Base-by-base conservation (phyloP, 495 filamentous ascomycete genomes). In the Collariella sp. region DNA sequence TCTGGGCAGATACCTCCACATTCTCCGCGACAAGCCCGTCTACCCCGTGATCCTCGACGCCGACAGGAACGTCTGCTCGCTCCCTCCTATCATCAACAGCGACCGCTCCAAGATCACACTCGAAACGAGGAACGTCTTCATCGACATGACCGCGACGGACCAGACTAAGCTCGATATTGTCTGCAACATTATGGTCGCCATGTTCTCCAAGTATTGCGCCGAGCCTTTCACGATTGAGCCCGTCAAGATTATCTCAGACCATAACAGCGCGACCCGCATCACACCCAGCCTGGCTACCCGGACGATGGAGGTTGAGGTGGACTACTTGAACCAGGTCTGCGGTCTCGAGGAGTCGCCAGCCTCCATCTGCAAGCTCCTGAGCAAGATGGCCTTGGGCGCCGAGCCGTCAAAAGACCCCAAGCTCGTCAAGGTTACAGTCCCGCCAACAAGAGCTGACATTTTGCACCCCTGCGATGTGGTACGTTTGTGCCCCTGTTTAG, bases 31-130 rank as follows among this genome's bases (percentile, higher is more conserved):
- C 67, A 89, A 87, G 50, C 88, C 91, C 15, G 85, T 96, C 29
- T 99, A 97, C 68, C 93, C 93, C n/a, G 88, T 96, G 44, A 91
- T 99, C 60, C 88, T 88, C 62, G 93, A 99, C 71, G 80, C 88
- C 34, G 87, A 95, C 58, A 76, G 83, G 33, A 85, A 80, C 29
- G 88, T 97, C 44, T 95, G 90, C 74, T 96, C 91, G 22, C 76
- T 99, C 50, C 93, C 93, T 0, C 93, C 93, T 12, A 96, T 97
- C 65, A 99, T 99, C 77, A 99, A 99, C 72, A 82, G 89, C 56
- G 80, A 99, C 63, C 89, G 88, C 71, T 95, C 90, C 50, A 99
- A 97, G 74, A 97, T 99, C 65, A 88, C 79, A 1, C 73, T 95
- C 36, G 74, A 89, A 62, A 96, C 90, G 44, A 87, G 76, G 60